These are phyloP conservation scores for Alternaria gansuensis DNA, from an alignment of 2,329 filamentous ascomycete species.

Conservation along the genomic window DNA sequence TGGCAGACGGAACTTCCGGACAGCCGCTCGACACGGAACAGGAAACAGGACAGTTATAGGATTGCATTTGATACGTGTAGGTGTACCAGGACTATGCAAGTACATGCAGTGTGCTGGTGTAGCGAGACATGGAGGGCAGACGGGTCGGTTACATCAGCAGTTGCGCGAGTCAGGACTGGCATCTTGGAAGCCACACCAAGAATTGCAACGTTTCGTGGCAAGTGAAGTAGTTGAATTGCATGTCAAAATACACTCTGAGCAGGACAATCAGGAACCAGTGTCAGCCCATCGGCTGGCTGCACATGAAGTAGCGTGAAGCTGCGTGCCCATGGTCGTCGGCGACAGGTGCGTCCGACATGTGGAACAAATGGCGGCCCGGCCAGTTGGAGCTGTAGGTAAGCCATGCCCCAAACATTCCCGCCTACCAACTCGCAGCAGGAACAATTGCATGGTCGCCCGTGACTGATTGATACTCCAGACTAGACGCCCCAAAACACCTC, in stretches of 20 bases:
- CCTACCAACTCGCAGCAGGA: conserved; percentile 29
- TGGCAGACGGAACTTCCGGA: conserved; percentile 13
- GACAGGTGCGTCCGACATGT: conserved; percentile 26
- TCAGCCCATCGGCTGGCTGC: neutral
- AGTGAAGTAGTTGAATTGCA: neutral
- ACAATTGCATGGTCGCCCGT: conserved; percentile 15
- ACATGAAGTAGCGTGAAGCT: neutral
- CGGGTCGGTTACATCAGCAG: conserved; percentile 23
- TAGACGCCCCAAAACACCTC: neutral
- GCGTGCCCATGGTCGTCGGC: conserved; percentile 9
- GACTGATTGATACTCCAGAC: conserved; percentile 6
- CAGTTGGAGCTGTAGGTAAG: conserved; percentile 30
- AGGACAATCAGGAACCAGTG: neutral
- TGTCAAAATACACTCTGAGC: neutral
- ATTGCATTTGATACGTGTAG: conserved; percentile 8
- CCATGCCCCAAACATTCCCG: conserved; percentile 32
- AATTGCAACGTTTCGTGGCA: neutral
- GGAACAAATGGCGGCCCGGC: conserved; percentile 35
- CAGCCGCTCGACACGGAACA: conserved; percentile 15
- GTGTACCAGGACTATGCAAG: conserved; percentile 3
- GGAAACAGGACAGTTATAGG: neutral
- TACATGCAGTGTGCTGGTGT: conserved; percentile 3
- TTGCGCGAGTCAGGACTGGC: conserved; percentile 26
- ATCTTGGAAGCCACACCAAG: neutral
- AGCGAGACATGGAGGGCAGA: conserved; percentile 3